These are phyloP conservation scores for Aspergillus fumigatus DNA, from an alignment of 2,329 filamentous ascomycete genomes.

Conservation along the genomic window DNA sequence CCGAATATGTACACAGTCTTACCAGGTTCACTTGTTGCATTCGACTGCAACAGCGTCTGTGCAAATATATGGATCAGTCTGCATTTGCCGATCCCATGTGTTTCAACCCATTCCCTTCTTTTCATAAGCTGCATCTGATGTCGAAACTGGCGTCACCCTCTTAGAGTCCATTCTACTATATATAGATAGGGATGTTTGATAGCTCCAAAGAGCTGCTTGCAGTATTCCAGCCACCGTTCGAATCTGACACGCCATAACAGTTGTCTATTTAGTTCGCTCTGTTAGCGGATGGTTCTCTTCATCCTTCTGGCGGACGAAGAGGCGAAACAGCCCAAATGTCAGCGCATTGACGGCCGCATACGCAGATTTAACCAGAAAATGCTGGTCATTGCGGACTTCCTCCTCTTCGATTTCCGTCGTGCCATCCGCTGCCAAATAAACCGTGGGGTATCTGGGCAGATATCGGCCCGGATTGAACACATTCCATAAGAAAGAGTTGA, in stretches of 20 bases:
- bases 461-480: slow-evolving; percentile 48
- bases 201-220: neutral
- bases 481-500: slow-evolving; percentile 50
- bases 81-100: too few relatives aligned
- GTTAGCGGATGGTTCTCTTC: neutral
- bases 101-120: too few relatives aligned
- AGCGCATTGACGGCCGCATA: neutral
- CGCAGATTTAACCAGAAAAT: neutral
- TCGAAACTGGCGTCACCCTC: neutral
- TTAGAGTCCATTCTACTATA: neutral
- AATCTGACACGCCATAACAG: neutral
- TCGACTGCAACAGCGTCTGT: too few relatives aligned
- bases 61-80: too few relatives aligned
- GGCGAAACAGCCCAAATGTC: neutral
- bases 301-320: neutral
- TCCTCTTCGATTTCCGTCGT: slow-evolving; percentile 2
- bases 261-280: neutral
- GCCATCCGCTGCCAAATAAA: slow-evolving; percentile 47
- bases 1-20: too few relatives aligned
- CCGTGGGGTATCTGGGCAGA: slow-evolving; percentile 46
- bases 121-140: neutral
- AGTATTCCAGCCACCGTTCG: neutral
- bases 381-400: neutral
- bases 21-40: too few relatives aligned
- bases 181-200: neutral